Evolutionary conservation across 352 stramenopile genomes (phyloP), one percentile per base, ranked within the genome.

Genomic region (Globisporangium ultimum): DNA sequence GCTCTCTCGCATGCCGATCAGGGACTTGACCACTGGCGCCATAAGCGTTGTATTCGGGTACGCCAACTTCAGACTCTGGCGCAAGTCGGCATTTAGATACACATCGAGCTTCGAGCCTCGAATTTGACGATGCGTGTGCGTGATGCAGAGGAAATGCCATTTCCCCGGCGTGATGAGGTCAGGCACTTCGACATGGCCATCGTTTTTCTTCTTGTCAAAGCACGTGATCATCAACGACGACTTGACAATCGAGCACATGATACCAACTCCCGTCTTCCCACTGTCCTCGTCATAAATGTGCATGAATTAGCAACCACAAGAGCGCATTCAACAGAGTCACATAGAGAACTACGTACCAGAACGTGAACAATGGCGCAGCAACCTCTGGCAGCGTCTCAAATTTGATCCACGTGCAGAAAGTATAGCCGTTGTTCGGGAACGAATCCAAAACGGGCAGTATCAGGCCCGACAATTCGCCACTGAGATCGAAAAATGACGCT

Each of bases 161-260:
- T 74, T 64, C 0, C 78, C 80, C 0, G 76, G 76, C 3, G 80
- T 89, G 28, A 91, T 71, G 20, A 89, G 68, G 55, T 90, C 78
- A 0, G 75, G 71, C 6, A 94, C 74, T 54, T 92, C 80, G 15
- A 89, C 76, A 48, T 90, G 79, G n/a, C 75, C 79, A 57, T 91
- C 84, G 69, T 92, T 94, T 55, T 89, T 92, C 61, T 88, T 86
- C 61, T 89, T 89, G 68, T 94, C 84, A 62, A 91, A 89, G 59
- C 80, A 86, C 51, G 79, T 91, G 60, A 94, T 68, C 64, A 91
- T 76, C 14, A 94, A 60, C 11, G 84, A 91, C 47, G 84, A 84
- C 20, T 76, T 74, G 36, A 91, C 68, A 55, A 94, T 90, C 10
- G 78, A 91, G 59, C 80, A 86, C 67, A 84, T 87, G 58, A 94